A percentile compares a stretch with the other conserved stretches of the same genome.
Evolutionary conservation across 2,329 filamentous ascomycete species (phyloP).

Genomic region (Pseudogymnoascus sp.): DNA sequence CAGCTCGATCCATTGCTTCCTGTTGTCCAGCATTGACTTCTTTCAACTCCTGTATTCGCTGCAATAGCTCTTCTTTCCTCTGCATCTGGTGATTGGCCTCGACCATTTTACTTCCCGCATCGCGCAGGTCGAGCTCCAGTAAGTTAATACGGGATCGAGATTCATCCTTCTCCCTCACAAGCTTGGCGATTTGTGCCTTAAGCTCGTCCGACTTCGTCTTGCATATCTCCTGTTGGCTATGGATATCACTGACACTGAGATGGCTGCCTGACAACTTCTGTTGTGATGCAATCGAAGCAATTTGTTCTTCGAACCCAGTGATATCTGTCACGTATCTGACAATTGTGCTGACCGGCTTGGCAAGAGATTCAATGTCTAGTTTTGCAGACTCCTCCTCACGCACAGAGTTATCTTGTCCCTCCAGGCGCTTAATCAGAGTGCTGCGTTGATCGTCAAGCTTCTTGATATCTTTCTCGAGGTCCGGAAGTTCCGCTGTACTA

Average conservation of each 20-base stretch:
- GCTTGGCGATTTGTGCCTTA: conserved; percentile 55
- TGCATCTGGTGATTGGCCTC: conserved; percentile 67
- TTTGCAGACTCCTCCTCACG: conserved; percentile 55
- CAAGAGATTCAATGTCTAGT: conserved; percentile 65
- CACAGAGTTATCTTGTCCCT: conserved; percentile 59
- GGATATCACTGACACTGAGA: conserved; percentile 74
- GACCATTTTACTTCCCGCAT: conserved; percentile 64
- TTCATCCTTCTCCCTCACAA: conserved; percentile 63
- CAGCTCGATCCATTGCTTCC: conserved; percentile 58
- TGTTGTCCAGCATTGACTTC: conserved; percentile 60
- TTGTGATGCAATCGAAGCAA: conserved; percentile 65
- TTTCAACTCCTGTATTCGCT: conserved; percentile 66
- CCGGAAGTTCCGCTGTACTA: conserved; percentile 58
- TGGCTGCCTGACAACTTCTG: conserved; percentile 55
- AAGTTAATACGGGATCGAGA: conserved; percentile 57
- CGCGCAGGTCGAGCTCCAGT: conserved; percentile 69
- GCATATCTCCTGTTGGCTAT: conserved; percentile 60
- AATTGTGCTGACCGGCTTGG: conserved; percentile 69
- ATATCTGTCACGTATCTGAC: conserved; percentile 64
- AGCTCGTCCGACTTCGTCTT: conserved; percentile 57
- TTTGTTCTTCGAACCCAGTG: conserved; percentile 59
- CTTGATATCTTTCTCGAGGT: conserved; percentile 53
- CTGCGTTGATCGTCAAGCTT: conserved; percentile 54
- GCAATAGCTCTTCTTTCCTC: conserved; percentile 63
- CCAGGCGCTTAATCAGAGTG: conserved; percentile 49